A percentile compares a stretch with the other conserved stretches of the same genome.
These are phyloP conservation scores for Cupressus sempervirens DNA, from an alignment of 75 land plant species.

Conservation along the genomic window DNA sequence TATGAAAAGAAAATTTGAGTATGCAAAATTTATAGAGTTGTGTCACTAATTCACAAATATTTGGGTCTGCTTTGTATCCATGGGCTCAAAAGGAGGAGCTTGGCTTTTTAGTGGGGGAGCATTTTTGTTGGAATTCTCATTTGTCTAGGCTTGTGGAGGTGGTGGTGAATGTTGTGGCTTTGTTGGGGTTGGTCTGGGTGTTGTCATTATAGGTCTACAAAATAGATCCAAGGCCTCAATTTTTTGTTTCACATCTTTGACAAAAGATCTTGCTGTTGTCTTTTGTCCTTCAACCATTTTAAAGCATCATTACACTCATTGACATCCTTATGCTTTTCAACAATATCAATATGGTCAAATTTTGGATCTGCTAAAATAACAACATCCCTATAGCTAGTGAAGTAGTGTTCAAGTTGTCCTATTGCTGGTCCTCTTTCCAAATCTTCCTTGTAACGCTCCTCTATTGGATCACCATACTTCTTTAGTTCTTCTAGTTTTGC, in stretches of 20 bases:
- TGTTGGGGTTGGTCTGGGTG: conserved; percentile 61
- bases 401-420: conserved; percentile 66
- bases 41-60: conserved; percentile 2
- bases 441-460: conserved; percentile 68
- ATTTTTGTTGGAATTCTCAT: not conserved
- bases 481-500: conserved; percentile 80
- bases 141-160: conserved; percentile 22
- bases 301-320: conserved; percentile 79
- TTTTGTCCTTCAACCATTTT: conserved; percentile 78
- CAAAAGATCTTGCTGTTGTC: conserved; percentile 64
- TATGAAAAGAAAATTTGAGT: not conserved
- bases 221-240: conserved; percentile 75
- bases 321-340: conserved; percentile 59
- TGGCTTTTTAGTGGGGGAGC: conserved; percentile 2
- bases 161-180: conserved; percentile 34
- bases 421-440: conserved; percentile 58
- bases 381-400: conserved; percentile 84
- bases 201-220: conserved; percentile 94
- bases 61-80: conserved; percentile 50
- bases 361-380: conserved; percentile 44
- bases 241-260: conserved; percentile 79
- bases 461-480: conserved; percentile 92
- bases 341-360: conserved; percentile 50
- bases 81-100: conserved; percentile 39
- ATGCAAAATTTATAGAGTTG: not conserved